These are phyloP conservation scores for Tetrahymena malaccensis DNA, from an alignment of 73 alveolate species.

Conservation along the genomic window DNA sequence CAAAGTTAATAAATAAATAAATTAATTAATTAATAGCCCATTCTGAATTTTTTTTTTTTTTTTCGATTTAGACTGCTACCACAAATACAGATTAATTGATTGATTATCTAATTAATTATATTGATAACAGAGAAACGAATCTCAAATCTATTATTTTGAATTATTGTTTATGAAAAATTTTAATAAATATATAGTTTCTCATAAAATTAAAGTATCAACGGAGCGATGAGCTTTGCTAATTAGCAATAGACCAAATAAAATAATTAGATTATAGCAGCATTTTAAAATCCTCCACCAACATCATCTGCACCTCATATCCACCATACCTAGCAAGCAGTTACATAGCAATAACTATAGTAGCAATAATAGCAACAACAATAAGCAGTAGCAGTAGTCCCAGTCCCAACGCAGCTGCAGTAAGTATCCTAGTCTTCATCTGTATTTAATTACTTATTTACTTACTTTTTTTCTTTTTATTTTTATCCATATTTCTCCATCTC, in stretches of 20 bases:
- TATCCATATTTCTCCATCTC: neutral
- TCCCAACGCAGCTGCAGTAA: neutral
- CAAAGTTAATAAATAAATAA: neutral
- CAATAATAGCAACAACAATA: neutral
- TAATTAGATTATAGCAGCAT: neutral
- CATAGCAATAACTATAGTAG: neutral
- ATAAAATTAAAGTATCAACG: neutral
- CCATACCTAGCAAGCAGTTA: neutral
- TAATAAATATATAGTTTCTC: neutral
- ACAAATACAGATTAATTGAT: neutral
- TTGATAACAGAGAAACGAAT: neutral
- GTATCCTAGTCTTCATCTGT: neutral
- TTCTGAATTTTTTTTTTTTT: neutral
- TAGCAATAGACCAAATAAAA: neutral
- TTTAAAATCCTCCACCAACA: neutral
- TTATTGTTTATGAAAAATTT: neutral
- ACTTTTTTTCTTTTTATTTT: neutral
- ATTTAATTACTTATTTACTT: neutral
- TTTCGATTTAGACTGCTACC: neutral
- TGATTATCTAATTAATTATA: neutral
- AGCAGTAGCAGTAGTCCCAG: neutral
- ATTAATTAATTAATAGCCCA: neutral
- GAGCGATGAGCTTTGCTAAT: slow-evolving; percentile 1
- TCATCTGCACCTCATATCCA: neutral
- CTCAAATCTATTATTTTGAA: neutral